Percentiles rank a stretch among this genome's conserved stretches.
Conservation (phyloP, 768 basidiomycete species). For the Leccinum sublutescens region DNA sequence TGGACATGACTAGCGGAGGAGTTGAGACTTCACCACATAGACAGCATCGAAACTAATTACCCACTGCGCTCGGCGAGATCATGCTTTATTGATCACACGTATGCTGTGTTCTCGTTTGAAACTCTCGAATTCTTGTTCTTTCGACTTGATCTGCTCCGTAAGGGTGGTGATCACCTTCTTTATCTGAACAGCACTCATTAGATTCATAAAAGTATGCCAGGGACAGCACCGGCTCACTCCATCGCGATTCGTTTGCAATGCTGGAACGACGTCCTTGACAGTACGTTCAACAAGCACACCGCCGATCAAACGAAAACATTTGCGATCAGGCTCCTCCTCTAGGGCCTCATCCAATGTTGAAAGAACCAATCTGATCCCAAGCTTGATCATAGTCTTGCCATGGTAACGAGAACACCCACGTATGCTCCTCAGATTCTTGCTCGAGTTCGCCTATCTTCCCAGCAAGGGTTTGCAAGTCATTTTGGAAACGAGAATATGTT, state of each 20-base stretch:
- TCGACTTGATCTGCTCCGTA: slow-evolving; percentile 83
- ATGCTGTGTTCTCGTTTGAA: slow-evolving; percentile 81
- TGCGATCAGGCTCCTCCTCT: slow-evolving; percentile 81
- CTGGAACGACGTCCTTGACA: slow-evolving; percentile 91
- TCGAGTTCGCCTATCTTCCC: slow-evolving; percentile 96
- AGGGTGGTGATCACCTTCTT: slow-evolving; percentile 75
- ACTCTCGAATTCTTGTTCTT: slow-evolving; percentile 78
- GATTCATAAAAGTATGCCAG: background rate
- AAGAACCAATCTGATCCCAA: slow-evolving; percentile 69
- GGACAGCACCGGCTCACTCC: slow-evolving; percentile 53
- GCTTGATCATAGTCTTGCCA: slow-evolving; percentile 1
- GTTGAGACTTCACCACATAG: slow-evolving; percentile 1
- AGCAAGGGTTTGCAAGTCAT: slow-evolving; percentile 87
- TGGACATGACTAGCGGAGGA: background rate
- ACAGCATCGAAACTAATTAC: background rate
- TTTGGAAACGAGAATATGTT: slow-evolving; percentile 78
- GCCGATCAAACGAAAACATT: slow-evolving; percentile 95
- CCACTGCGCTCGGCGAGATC: slow-evolving; percentile 9
- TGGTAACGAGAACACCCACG: slow-evolving; percentile 48
- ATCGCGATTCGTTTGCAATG: slow-evolving; percentile 83
- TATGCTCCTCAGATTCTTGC: slow-evolving; percentile 93
- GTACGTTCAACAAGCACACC: slow-evolving; percentile 95
- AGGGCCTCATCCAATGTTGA: slow-evolving; percentile 82
- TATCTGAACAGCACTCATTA: slow-evolving; percentile 52
- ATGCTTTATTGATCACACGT: slow-evolving; percentile 48